Base-by-base conservation (phyloP, 2,329 filamentous ascomycete species). In the Verticillium albo-atrum region DNA sequence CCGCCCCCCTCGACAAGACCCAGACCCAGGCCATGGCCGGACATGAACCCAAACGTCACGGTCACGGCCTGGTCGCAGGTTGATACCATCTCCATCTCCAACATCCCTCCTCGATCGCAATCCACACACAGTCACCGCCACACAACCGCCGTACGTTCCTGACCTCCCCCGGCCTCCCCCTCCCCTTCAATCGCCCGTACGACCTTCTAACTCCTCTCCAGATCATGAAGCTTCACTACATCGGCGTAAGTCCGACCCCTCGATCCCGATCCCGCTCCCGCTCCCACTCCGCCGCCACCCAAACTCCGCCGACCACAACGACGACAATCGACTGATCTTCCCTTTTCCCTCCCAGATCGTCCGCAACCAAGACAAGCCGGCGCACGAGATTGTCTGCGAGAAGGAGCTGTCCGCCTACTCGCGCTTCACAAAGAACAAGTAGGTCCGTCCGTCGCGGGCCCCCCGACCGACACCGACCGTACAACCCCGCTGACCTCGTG, bases 171-270 rank as follows among this genome's bases (percentile, higher is more conserved):
- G 10, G 20, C 42, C 20, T 23, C 42, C 42, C 23, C 7, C 2
- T 2, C n/a, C 10, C 42, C n/a, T 23, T 23, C 20, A 25, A 14
- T 23, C 6, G 42, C 42, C 42, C 4, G 20, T 23, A 12, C 42
- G 25, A 9, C n/a, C 42, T 12, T 50, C 42, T 50, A 50, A 50
- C 20, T 9, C 10, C 20, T 50, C 42, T 50, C 42, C 42, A 51
- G 35, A 87, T 68, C 72, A 94, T 94, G 91, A 94, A 93, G 86
- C 79, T 95, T 75, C 83, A 90, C 75, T 95, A 95, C 77, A 91
- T 96, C 72, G 91, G 91, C 69, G 91, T 95, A 87, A 65, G 63
- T 61, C 55, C 63, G 66, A 70, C 67, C 67, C 60, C 60, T 68
- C 66, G 66, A 64, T 60, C 63, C 63, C 66, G 58, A 4, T 20